Base-by-base conservation (phyloP, 176 grass and related monocot species). In the Oryza punctata region DNA sequence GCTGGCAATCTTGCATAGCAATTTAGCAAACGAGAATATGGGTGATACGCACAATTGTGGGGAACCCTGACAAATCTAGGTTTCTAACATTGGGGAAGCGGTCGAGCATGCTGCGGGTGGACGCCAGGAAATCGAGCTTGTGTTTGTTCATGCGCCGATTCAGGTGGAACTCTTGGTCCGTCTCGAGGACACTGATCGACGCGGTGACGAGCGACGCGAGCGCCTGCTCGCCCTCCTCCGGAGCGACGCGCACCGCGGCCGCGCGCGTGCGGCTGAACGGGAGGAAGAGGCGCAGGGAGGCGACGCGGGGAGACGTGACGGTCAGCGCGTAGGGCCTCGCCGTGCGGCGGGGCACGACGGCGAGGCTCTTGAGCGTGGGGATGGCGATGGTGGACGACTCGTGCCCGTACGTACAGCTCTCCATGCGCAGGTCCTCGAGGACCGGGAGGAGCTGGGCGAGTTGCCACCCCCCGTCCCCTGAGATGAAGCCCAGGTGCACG, bases 331-430 rank as follows among this genome's bases (percentile, higher is more conserved):
- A 57, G 18, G 16, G 16, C 2, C 18, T 21, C 19, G 52, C 6
- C 19, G 52, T 57, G 52, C 52, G 19, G 18, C 52, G 18, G 7
- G 19, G 0, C 4, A 37, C 18, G 21, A 86, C 7, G 3, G 14
- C n/a, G 14, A 86, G 84, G 26, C 0, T 37, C 67, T 1, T 86
- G 54, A 86, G 84, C 28, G 67, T 52, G 28, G 21, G 57, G 27
- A 59, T 70, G 41, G 15, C 28, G 69, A 86, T 19, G 28, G 6
- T 46, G 54, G 52, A 21, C 9, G 19, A 1, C 52, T 6, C 0
- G 67, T 5, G 14, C 26, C 3, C 1, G 57, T 7, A 3, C 9
- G 2, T 1, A 76, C 76, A 85, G 8, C 1, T 19, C 9, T 50
- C 19, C 57, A 86, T 23, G 28, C 13, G 15, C 57, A 86, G 21